phyloP scores from a whole-genome alignment of 148 eudicot species.

The Amaranthus hypochondriacus region DNA sequence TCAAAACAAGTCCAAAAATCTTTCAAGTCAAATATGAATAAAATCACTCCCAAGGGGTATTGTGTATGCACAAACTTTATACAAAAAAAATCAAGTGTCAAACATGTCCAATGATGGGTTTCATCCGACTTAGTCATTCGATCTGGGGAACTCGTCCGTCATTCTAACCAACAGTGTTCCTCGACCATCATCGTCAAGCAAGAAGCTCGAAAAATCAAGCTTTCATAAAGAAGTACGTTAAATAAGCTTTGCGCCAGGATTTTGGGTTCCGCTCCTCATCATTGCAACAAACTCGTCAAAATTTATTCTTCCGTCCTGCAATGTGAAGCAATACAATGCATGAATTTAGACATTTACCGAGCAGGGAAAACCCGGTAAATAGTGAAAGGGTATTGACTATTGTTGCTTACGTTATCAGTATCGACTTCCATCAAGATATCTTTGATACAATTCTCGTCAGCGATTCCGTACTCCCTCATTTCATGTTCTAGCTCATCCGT shows the following conservation, averaged over 20 bases:
- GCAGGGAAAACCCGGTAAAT: background rate
- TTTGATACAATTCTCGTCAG: slow-evolving; percentile 65
- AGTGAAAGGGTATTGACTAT: background rate
- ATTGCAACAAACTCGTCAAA: slow-evolving; percentile 76
- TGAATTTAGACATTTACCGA: slow-evolving; percentile 4
- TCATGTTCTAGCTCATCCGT: slow-evolving; percentile 82
- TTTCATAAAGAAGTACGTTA: background rate
- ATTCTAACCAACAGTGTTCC: slow-evolving; percentile 2
- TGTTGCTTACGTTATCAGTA: slow-evolving; percentile 63
- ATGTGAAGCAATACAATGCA: background rate
- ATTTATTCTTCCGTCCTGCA: slow-evolving; percentile 83
- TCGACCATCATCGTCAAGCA: slow-evolving; percentile 2
- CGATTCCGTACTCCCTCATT: slow-evolving; percentile 81
- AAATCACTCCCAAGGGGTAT: slow-evolving; percentile 14
- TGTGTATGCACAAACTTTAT: slow-evolving; percentile 34
- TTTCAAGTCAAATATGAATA: slow-evolving; percentile 15
- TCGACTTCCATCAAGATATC: slow-evolving; percentile 86
- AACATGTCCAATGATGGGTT: slow-evolving; percentile 5
- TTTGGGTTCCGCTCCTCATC: slow-evolving; percentile 82
- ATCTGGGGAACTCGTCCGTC: background rate
- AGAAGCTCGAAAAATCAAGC: background rate
- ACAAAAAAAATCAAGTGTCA: slow-evolving; percentile 21
- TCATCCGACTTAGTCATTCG: slow-evolving; percentile 3
- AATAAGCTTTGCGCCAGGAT: slow-evolving; percentile 24
- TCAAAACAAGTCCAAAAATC: slow-evolving; percentile 11